Evolutionary conservation across 2,329 filamentous ascomycete genomes (phyloP), one percentile per base, ranked within the genome.

Genomic region (Pezicula rhizophila): DNA sequence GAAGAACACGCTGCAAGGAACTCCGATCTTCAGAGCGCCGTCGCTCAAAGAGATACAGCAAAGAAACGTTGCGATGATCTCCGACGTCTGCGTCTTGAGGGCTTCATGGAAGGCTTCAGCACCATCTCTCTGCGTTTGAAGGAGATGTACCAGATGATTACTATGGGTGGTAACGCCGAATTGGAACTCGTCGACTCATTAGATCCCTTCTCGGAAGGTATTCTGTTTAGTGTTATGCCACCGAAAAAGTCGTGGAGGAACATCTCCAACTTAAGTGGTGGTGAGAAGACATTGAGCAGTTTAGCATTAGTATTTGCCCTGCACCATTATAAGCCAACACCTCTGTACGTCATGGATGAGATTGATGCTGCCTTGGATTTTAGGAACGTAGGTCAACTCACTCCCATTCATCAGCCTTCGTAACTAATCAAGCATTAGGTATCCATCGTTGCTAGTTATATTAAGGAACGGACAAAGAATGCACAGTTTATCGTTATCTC

Each of bases 121-220:
- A 86, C 82, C 54, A 99, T 99, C 68, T 97, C 92, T 1, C 76
- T 96, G 20, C 87, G 92, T 1, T 77, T 99, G 41, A 99, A 99
- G 74, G 93, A 99, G 65, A 99, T 99, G 93, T 99, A 99, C 71
- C 93, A 99, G 67, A 96, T 99, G 91, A 99, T 99, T 66, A 99
- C 93, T 18, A 97, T 99, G 90, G 93, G 93, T 53, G 93, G 93
- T 48, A 99, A 99, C 61, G 93, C 93, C 0, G 93, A 99, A 71
- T 80, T 99, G 11, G 95, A 99, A 68, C 82, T 99, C 20, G 93
- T 99, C 37, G 93, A 99, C 72, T 92, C 86, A 15, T 75, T 99
- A 2, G 95, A 99, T 66, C 93, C 93, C 0, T 99, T 99, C 74
- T 90, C 87, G 6, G 93, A 99, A 69, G 93, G 93, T 23, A 97